A percentile compares a stretch with the other conserved stretches of the same genome.
phyloP scores from a whole-genome alignment of 1,139 yeast genomes.

The Yarrowia galli region DNA sequence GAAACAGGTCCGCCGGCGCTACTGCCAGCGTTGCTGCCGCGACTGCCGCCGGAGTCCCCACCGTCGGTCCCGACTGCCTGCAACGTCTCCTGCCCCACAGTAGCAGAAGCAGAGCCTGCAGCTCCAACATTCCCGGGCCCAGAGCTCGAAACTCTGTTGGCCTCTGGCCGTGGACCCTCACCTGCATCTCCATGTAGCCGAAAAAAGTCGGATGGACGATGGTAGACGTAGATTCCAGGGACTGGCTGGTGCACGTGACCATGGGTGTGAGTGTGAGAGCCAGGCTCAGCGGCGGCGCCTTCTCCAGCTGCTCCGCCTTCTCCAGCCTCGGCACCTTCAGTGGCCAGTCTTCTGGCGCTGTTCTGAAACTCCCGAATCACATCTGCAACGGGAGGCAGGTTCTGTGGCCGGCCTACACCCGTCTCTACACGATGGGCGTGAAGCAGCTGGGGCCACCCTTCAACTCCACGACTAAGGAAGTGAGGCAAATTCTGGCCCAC shows the following conservation, averaged over 20 bases:
- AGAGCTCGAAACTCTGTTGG: conserved; percentile 23
- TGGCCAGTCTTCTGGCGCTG: background rate
- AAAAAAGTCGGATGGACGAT: conserved; percentile 30
- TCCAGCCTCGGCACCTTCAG: background rate
- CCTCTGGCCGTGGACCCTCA: background rate
- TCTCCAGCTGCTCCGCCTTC: background rate
- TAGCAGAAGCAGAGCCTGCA: conserved; percentile 15
- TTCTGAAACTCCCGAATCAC: conserved; percentile 5
- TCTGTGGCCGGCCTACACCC: background rate
- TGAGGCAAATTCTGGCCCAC: background rate
- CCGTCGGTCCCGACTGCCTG: conserved; percentile 39
- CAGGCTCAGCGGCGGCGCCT: background rate
- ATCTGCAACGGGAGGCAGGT: conserved; percentile 16
- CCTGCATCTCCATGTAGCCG: conserved; percentile 34
- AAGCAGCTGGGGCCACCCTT: conserved; percentile 7
- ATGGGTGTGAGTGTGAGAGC: background rate
- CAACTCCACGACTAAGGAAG: background rate
- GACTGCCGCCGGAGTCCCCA: conserved; percentile 38
- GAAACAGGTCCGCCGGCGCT: conserved; percentile 5
- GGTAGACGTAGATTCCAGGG: conserved; percentile 30
- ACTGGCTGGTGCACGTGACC: conserved; percentile 29
- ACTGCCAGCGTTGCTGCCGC: conserved; percentile 26
- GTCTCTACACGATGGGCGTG: background rate
- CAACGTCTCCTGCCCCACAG: conserved; percentile 37
- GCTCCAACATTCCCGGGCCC: conserved; percentile 22